Conservation (phyloP, 495 filamentous ascomycete genomes). For the Letharia lupina region DNA sequence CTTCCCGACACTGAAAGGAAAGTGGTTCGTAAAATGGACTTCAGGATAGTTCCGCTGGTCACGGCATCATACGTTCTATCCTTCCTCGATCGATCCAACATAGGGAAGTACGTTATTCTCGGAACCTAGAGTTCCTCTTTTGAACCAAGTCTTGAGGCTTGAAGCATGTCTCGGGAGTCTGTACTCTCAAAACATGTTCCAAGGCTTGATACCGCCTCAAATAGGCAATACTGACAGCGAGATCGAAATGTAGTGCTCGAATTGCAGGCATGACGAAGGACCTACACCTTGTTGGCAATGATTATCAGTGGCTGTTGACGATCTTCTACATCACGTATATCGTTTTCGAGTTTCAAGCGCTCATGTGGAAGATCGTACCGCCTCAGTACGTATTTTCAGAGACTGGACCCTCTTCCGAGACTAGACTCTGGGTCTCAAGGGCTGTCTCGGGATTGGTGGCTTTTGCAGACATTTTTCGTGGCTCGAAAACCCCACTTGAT, state of each 20-base stretch:
- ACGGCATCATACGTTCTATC: slow-evolving; percentile 52
- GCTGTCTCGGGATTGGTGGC: not conserved
- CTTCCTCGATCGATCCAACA: slow-evolving; percentile 63
- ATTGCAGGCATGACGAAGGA: slow-evolving; percentile 52
- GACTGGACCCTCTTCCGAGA: not conserved
- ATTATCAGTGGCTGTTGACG: slow-evolving; percentile 66
- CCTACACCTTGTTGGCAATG: slow-evolving; percentile 40
- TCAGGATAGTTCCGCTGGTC: slow-evolving; percentile 42
- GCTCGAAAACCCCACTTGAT: not conserved
- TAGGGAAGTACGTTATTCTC: slow-evolving; percentile 41
- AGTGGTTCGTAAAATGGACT: slow-evolving; percentile 54
- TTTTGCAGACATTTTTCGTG: not conserved
- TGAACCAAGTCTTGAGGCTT: not conserved
- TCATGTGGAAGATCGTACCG: slow-evolving; percentile 66
- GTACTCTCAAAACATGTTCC: not conserved
- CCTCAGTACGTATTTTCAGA: slow-evolving; percentile 31
- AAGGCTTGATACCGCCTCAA: not conserved
- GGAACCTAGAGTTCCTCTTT: not conserved
- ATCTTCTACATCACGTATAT: slow-evolving; percentile 64
- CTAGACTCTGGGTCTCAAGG: not conserved
- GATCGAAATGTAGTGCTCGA: slow-evolving; percentile 34
- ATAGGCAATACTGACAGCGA: not conserved
- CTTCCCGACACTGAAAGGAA: slow-evolving; percentile 47
- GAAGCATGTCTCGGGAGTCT: not conserved
- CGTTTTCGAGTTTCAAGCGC: slow-evolving; percentile 57